Evolutionary conservation across 192 early-diverging fungal species (phyloP), one percentile per base, ranked within the genome.

Genomic region (Coemansia sp.): DNA sequence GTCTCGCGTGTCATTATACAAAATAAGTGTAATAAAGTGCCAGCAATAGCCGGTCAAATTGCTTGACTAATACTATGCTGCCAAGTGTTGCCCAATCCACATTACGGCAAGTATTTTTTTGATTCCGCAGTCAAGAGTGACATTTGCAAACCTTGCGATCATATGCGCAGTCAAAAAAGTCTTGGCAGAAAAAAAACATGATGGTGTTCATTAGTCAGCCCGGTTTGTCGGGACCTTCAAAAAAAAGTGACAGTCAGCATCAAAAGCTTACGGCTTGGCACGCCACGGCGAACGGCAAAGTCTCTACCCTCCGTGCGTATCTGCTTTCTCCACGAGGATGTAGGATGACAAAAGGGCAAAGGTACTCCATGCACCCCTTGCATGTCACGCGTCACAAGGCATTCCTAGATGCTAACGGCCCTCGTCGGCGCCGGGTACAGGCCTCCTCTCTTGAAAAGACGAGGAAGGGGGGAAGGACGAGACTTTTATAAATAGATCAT

Each of bases 101-200:
- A 29, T 55, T 29, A 27, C 29, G 55, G 13, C 22, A 63, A 10
- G 12, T 11, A 36, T 29, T 29, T 29, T 43, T 16, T 42, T 64
- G 55, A 60, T 60, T 60, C 57, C 57, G 57, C 57, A 60, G 57
- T 6, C 57, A 60, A 8, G 57, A 60, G 31, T 34, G 29, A 60
- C 16, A 10, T 60, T 34, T 36, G 49, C 11, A 22, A 52, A 52
- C 49, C 47, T 22, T 34, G 57, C 31, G 57, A 60, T 60, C 57
- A 33, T 33, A 18, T 34, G 52, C 52, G 52, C 57, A 60, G 57
- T 16, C 24, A n/a, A 13, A 33, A 34, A 18, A 9, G 29, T 29
- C 57, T 60, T 60, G 57, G 57, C 57, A 29, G 27, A 29, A 29
- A 29, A 29, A 60, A 13, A n/a, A 5, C 13, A 16, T 44, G 43